A percentile compares a stretch with the other conserved stretches of the same genome.
Conservation (phyloP, 2,329 filamentous ascomycete genomes). For the Waltergamsia citrina region DNA sequence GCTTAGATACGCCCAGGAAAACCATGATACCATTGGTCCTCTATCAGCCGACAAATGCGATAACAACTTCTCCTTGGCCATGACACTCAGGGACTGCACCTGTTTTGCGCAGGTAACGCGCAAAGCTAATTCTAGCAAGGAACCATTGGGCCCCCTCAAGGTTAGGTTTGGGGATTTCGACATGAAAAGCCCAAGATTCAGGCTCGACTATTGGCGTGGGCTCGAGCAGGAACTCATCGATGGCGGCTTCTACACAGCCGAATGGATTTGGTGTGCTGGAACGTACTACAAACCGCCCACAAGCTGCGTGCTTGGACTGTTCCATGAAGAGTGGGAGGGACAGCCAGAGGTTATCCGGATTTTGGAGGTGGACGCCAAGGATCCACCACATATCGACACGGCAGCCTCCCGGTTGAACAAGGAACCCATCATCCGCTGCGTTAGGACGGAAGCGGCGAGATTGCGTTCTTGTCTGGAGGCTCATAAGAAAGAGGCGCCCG, state of each 20-base stretch:
- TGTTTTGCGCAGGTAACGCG: slow-evolving; percentile 55
- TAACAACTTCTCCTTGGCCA: slow-evolving; percentile 53
- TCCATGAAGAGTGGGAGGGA: neutral
- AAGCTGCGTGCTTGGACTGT: slow-evolving; percentile 22
- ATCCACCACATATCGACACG: neutral
- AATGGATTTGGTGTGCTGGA: slow-evolving; percentile 22
- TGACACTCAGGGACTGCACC: slow-evolving; percentile 75
- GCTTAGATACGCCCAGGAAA: slow-evolving; percentile 25
- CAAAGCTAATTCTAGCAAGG: slow-evolving; percentile 11
- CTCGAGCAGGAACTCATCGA: slow-evolving; percentile 54
- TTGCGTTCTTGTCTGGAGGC: slow-evolving; percentile 2
- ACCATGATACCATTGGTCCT: slow-evolving; percentile 32
- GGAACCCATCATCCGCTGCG: neutral
- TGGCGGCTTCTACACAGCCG: slow-evolving; percentile 58
- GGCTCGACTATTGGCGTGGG: slow-evolving; percentile 59
- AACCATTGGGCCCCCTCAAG: slow-evolving; percentile 25
- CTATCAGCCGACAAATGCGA: slow-evolving; percentile 29
- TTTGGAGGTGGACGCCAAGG: neutral
- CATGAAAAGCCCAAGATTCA: slow-evolving; percentile 59
- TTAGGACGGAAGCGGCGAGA: slow-evolving; percentile 1
- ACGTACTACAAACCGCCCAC: slow-evolving; percentile 24
- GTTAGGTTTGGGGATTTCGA: slow-evolving; percentile 68
- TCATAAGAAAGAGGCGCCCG: neutral
- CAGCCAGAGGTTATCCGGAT: slow-evolving; percentile 2
- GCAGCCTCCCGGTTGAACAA: neutral